Base-by-base conservation (phyloP, 2,329 filamentous ascomycete genomes). In the Colletotrichum lentis region DNA sequence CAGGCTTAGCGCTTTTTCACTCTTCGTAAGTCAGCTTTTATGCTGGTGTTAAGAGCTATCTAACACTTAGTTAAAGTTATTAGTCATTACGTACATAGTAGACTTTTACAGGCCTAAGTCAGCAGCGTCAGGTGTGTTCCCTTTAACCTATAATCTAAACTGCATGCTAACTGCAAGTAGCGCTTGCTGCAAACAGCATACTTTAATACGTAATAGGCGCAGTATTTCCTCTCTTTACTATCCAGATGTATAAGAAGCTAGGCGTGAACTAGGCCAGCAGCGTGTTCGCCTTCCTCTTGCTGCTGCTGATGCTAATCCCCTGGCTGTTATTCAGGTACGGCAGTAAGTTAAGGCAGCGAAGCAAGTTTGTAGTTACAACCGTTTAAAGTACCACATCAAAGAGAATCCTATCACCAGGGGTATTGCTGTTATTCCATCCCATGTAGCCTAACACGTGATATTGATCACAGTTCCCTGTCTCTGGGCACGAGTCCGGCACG, bases 201-300 rank as follows among this genome's bases (percentile, higher is more conserved):
- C 65, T 80, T n/a, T 75, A 81, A 47, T 84, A 82, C 50, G 72
- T 71, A 0, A 73, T 83, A 11, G 80, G 78, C 2, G 77, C 78
- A 0, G 77, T 73, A 0, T 84, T 84, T 54, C 82, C 82, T 2
- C 72, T 84, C 0, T 84, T 84, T 67, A 79, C 80, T 0, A 73
- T 81, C 5, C 76, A 79, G 46, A 77, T 80, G 78, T 80, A 79
- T 41, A 64, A 74, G 24, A 70, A 62, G 0, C 67, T 82, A n/a
- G 78, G 77, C 1, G 76, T 78, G 2, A 75, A 70, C 7, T 80
- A 79, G 76, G 79, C 80, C 1, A 71, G 68, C 0, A 73, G 72
- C 52, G 57, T 73, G 0, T 72, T 73, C 35, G 72, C 70, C 3
- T 73, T 73, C 22, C 41, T 72, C 1, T 67, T 70, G 8, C 35